phyloP scores from a whole-genome alignment of 192 early-diverging fungal genomes.

The Chytriomyces confervae region DNA sequence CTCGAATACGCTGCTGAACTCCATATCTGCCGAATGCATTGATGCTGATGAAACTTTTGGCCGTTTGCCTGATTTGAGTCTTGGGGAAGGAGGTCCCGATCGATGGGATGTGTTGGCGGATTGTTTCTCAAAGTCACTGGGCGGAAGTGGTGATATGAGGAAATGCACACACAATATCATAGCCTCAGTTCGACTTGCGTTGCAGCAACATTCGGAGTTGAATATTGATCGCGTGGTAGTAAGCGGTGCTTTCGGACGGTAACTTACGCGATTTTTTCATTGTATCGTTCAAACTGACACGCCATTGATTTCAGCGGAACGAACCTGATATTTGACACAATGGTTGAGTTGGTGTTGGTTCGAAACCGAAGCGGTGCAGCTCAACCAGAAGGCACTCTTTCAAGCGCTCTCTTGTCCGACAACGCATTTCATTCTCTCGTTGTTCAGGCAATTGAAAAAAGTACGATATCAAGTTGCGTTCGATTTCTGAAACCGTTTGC shows the following conservation, averaged over 20 bases:
- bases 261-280: not conserved
- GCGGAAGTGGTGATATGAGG: not conserved
- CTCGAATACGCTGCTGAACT: not conserved
- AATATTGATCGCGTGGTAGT: constrained; percentile 10
- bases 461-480: not conserved
- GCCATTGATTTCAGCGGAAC: not conserved
- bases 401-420: not conserved
- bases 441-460: not conserved
- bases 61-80: not conserved
- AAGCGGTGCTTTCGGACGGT: constrained; percentile 7
- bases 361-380: not conserved
- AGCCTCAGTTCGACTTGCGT: not conserved
- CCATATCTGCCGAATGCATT: not conserved
- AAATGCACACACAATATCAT: constrained; percentile 15
- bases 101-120: not conserved
- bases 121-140: not conserved
- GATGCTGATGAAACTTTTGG: not conserved
- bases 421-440: not conserved
- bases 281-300: not conserved
- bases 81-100: not conserved
- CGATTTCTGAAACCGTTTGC: not conserved
- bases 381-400: not conserved
- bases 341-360: not conserved
- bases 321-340: not conserved
- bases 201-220: not conserved